Evolutionary conservation across 2,329 filamentous ascomycete species (phyloP), one percentile per base, ranked within the genome.

Genomic region (Neonectria hederae): DNA sequence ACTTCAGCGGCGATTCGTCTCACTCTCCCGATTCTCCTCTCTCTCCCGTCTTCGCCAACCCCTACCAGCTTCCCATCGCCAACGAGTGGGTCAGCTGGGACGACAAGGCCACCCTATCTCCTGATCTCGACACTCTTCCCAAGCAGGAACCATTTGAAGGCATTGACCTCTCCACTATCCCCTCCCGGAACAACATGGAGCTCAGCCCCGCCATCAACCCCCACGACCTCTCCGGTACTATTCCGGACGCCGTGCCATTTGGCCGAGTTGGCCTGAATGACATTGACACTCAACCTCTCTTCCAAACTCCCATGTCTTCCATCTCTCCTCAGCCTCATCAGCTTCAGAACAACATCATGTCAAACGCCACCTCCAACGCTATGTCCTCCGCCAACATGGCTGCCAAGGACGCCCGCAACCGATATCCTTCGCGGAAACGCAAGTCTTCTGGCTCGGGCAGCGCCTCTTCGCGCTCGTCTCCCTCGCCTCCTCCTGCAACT

Each of bases 401-500:
- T 53, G 59, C 64, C 52, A 72, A 72, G 55, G 71, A 73, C 42
- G 60, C 70, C 26, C 58, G 58, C 40, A 64, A 59, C 58, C 65
- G 71, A 63, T 73, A 73, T 54, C 71, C 71, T 64, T 73, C 71
- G 21, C 73, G 75, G 42, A 77, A 77, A 67, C 75, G 75, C 72
- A 77, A 77, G 65, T 77, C 75, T 26, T 75, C 74, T 0, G 71
- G 74, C 54, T 76, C 73, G 7, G 72, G 73, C 52, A 69, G 74
- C 32, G 56, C 68, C 9, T 74, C 73, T 5, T 77, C 75, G 14
- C 74, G 68, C 45, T 75, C 75, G 1, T 75, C 85, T 76, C 54
- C 86, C 81, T 26, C 83, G 83, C 75, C 74, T 26, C 75, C 72
- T 53, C 72, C 75, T 3, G 70, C 74, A 22, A 69, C 66, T 17